Base-by-base conservation (phyloP, 345 rosid genomes). In the Viola odorata region DNA sequence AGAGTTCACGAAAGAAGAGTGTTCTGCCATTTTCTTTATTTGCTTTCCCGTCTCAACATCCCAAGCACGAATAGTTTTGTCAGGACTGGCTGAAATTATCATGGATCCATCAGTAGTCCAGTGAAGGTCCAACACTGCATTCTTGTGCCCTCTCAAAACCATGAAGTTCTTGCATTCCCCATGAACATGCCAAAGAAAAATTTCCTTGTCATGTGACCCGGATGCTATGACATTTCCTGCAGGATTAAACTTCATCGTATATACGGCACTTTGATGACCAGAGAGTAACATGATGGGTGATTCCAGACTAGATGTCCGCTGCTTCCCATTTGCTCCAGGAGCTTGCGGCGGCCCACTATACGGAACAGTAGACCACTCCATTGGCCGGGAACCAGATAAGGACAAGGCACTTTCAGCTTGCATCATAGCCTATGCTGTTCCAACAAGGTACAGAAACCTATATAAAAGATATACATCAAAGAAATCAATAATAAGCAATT, bases 21-120 rank as follows among this genome's bases (percentile, higher is more conserved):
- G 99, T 42, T 94, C 96, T 10, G 92, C 92, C 99, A 94, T 88
- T 84, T 91, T 94, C 81, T 94, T 94, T 42, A 94, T 68, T 74
- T 94, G 99, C 69, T 90, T 94, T 47, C 96, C 96, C 0, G 91
- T 86, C 69, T 90, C 99, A 52, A 84, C 84, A 70, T 92, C 99
- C 97, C 97, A 90, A 16, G 96, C 97, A 65, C 96, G 74, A 17
- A 90, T 69, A 7, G 97, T 90, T 64, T 90, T 94, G 77, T 94
- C 99, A 0, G 96, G 96, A 50, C 99, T 94, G 37, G 99, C 96
- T 7, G 97, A 88, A 64, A 94, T 78, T 45, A 94, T 81, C 84
- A 82, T 87, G 55, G 85, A 81, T 12, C 97, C 99, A 75, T 91
- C 99, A 13, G 91, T 74, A 36, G 92, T 85, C 99, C 96, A 90